Evolutionary conservation across 345 rosid genomes (phyloP), one percentile per base, ranked within the genome.

Genomic region (Turritis glabra): DNA sequence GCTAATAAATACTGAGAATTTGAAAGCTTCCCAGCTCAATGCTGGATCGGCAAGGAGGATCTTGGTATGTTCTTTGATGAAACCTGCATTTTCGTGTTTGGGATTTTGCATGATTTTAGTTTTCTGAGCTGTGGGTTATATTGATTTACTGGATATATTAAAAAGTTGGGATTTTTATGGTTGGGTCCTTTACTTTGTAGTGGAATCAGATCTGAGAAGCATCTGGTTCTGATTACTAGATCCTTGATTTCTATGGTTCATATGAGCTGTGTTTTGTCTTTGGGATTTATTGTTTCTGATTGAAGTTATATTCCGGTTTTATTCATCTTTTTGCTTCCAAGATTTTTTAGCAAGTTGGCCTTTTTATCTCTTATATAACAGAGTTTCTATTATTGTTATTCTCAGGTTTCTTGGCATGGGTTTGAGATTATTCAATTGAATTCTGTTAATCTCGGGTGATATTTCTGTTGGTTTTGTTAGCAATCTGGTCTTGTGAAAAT

Each of bases 401-500:
- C 61, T 59, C 56, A 75, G 69, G 74, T 54, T 55, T 64, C 25
- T 64, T 32, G 47, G 27, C 11, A 37, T 59, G 2, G 23, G 38
- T 15, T 44, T 33, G 57, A 73, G 61, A 37, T 13, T 38, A 3
- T 27, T 72, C 21, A 9, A 27, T 41, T 63, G 50, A 60, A 21
- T 58, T 50, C 64, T 21, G 13, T 11, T 32, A 5, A 32, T 21
- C 43, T 57, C n/a, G 33, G 33, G 63, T 57, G 43, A 18, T 1
- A 57, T 18, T 33, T 48, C 23, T 46, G 23, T 5, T 13, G 30
- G 7, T 11, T 4, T 23, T 22, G 27, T 51, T 8, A 48, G 25
- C 53, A 18, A 47, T 48, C 1, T 40, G 35, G 59, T 41, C 33
- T 35, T 23, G 84, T 22, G 62, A 73, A 25, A 72, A 94, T 94